A percentile compares a stretch with the other conserved stretches of the same genome.
phyloP scores from a whole-genome alignment of 208 protist genomes.

The Leishmania major region DNA sequence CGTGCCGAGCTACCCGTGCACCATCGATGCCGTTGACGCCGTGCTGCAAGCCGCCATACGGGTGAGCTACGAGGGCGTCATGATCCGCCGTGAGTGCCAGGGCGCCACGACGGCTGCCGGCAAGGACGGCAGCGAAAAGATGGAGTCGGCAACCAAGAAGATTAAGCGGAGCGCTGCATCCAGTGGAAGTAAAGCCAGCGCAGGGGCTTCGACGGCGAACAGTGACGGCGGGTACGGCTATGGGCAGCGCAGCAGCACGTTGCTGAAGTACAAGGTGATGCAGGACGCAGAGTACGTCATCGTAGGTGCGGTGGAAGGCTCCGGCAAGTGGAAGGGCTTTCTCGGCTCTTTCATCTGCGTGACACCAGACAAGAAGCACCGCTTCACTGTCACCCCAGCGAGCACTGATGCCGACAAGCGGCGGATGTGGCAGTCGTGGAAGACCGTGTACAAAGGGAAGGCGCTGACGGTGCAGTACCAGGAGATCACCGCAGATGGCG shows the following conservation, averaged over 20 bases:
- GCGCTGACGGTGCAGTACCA: slow-evolving; percentile 90
- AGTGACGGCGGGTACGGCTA: slow-evolving; percentile 71
- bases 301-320: slow-evolving; percentile 75
- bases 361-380: slow-evolving; percentile 46
- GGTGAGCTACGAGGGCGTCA: slow-evolving; percentile 87
- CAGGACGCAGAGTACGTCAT: slow-evolving; percentile 90
- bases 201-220: background rate
- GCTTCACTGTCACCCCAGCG: slow-evolving; percentile 82
- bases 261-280: slow-evolving; percentile 93
- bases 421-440: slow-evolving; percentile 70
- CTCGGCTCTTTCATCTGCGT: slow-evolving; percentile 86
- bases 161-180: background rate
- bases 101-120: background rate
- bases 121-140: slow-evolving; percentile 6
- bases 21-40: slow-evolving; percentile 36
- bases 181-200: background rate
- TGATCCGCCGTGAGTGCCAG: slow-evolving; percentile 66
- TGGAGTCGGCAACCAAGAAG: slow-evolving; percentile 7
- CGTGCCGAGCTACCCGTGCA: slow-evolving; percentile 52
- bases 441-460: slow-evolving; percentile 73
- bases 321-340: slow-evolving; percentile 82
- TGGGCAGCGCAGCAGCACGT: slow-evolving; percentile 71
- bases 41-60: slow-evolving; percentile 47
- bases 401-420: slow-evolving; percentile 69
- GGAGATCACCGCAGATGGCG: slow-evolving; percentile 74